These are phyloP conservation scores for Talaromyces verruculosus DNA, from an alignment of 2,329 filamentous ascomycete genomes.

Conservation along the genomic window DNA sequence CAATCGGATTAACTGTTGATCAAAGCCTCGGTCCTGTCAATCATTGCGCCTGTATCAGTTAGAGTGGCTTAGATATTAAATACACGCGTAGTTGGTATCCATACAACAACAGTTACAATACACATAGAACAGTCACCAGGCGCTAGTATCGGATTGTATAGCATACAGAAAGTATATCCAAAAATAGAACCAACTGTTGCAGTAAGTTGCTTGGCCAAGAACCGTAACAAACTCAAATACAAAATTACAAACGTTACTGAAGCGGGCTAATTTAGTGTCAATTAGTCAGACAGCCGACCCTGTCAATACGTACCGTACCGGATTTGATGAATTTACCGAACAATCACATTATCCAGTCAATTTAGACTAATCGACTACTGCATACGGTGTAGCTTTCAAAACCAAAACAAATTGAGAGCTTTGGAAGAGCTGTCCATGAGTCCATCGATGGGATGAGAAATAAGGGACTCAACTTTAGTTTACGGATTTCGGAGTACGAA, in stretches of 20 bases:
- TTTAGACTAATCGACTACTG: not conserved
- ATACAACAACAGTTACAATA: not conserved
- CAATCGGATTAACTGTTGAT: not conserved
- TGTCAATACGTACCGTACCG: not conserved
- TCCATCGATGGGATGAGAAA: not conserved
- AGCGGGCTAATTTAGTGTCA: not conserved
- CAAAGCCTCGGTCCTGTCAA: not conserved
- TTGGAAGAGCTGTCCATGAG: not conserved
- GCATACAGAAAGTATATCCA: not conserved
- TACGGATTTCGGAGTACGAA: not conserved
- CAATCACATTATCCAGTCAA: not conserved
- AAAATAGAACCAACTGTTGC: conserved; percentile 1
- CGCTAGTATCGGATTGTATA: conserved; percentile 7
- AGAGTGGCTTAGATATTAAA: not conserved
- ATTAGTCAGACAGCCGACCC: not conserved
- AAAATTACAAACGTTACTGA: not conserved
- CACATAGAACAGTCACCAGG: not conserved
- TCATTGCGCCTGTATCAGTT: not conserved
- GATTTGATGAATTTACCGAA: not conserved
- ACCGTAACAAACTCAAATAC: not conserved
- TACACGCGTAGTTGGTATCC: not conserved
- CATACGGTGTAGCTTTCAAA: not conserved
- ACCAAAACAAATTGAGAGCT: not conserved
- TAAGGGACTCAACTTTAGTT: not conserved
- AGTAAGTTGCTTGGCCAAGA: not conserved